Conservation (phyloP, 768 basidiomycete genomes). For the Rhizopogon sp. region DNA sequence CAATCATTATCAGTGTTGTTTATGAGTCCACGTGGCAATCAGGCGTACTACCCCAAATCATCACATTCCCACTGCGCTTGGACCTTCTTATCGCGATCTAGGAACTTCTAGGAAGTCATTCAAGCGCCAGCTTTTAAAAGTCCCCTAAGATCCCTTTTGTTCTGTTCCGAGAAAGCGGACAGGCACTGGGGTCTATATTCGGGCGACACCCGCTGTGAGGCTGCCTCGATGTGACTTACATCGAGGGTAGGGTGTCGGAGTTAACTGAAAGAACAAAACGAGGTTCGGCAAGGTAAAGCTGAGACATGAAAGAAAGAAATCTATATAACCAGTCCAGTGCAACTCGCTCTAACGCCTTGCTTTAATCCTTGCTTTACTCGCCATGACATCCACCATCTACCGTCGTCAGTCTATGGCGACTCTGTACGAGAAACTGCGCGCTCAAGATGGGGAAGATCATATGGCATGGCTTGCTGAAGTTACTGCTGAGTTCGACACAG, state of each 20-base stretch:
- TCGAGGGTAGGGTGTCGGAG: constrained; percentile 32
- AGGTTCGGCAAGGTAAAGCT: constrained; percentile 34
- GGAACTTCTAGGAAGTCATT: neutral
- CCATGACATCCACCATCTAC: constrained; percentile 27
- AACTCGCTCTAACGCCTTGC: neutral
- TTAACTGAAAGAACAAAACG: constrained; percentile 36
- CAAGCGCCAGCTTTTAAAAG: no score
- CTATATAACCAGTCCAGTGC: constrained; percentile 22
- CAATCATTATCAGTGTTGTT: neutral
- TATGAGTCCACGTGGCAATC: constrained; percentile 12
- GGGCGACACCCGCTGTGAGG: constrained; percentile 22
- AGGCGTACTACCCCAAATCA: constrained; percentile 14
- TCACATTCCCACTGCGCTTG: constrained; percentile 27
- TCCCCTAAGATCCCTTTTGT: constrained; percentile 5
- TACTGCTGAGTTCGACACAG: constrained; percentile 26
- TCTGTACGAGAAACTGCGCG: constrained; percentile 29
- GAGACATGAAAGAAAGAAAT: constrained; percentile 34
- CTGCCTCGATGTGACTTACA: constrained; percentile 30
- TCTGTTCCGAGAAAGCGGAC: constrained; percentile 3
- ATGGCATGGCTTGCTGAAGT: constrained; percentile 23
- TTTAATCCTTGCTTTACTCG: neutral
- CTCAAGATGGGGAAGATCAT: constrained; percentile 30
- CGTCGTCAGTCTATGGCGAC: constrained; percentile 32
- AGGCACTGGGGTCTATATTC: constrained; percentile 13
- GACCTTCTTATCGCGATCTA: constrained; percentile 5